Base-by-base conservation (phyloP, 768 basidiomycete species). In the Rhizopogon vesiculosus region DNA sequence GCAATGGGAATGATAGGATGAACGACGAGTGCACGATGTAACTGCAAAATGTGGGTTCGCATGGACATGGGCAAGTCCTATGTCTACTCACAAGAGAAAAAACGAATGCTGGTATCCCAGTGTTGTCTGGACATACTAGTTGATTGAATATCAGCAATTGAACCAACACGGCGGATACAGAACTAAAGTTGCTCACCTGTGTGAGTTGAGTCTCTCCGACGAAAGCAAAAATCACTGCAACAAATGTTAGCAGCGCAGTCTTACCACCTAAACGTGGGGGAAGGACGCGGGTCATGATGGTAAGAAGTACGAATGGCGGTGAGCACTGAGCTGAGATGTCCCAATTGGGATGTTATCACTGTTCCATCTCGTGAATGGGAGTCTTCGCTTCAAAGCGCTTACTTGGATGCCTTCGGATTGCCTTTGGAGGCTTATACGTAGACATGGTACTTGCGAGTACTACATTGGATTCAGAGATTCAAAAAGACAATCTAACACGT, bases 11-110 rank as follows among this genome's bases (percentile, higher is more conserved):
- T 60, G 91, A 83, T 59, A 95, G 63, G 16, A 76, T 64, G 69
- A 98, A 89, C 1, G 81, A 77, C 3, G 91, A 88, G 69, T 98
- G 96, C 4, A 94, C 93, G 53, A 93, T 67, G 70, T 89, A 97
- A 70, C 93, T 94, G 64, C 22, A 39, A 40, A 40, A 19, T 31
- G 12, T 42, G 31, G n/a, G 53, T 42, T 64, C 52, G 43, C 58
- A 56, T 40, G 6, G n/a, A 12, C 13, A 48, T 22, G 22, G 10
- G 5, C n/a, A 44, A 29, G 25, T 29, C 3, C 4, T 43, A n/a
- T 13, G 8, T 43, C 8, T 15, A 67, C 89, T 58, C 63, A 91
- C 91, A 94, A 91, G 58, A 92, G 75, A 64, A 98, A 88, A 77
- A 85, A 96, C 0, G 96, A 91, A 56, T 97, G 91, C 51, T 85